These are phyloP conservation scores for Lecanicillium sp. DNA, from an alignment of 2,329 filamentous ascomycete genomes.

Conservation along the genomic window DNA sequence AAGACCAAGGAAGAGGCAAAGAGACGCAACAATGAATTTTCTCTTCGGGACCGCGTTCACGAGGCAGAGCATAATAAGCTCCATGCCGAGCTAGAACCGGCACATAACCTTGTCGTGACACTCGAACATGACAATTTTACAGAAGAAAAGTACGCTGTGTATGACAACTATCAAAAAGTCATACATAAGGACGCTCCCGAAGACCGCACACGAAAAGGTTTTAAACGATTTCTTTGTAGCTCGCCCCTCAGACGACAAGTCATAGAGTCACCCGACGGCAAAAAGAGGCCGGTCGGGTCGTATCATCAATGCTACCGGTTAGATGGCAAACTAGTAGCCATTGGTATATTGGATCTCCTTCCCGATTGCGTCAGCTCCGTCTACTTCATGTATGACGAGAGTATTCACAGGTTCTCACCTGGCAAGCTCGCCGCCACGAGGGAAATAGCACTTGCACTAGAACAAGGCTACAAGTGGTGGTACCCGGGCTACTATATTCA, in stretches of 20 bases:
- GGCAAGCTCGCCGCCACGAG: constrained; percentile 69
- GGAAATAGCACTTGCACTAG: constrained; percentile 62
- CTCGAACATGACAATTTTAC: constrained; percentile 64
- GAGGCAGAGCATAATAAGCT: constrained; percentile 53
- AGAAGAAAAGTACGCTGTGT: constrained; percentile 67
- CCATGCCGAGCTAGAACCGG: constrained; percentile 52
- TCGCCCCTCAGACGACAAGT: constrained; percentile 52
- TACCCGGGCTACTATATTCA: constrained; percentile 80
- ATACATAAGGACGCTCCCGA: constrained; percentile 60
- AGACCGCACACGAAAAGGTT: constrained; percentile 52
- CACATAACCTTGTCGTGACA: constrained; percentile 59
- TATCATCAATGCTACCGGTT: constrained; percentile 78
- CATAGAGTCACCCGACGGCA: constrained; percentile 36
- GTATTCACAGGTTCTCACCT: constrained; percentile 59
- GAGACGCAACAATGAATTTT: constrained; percentile 58
- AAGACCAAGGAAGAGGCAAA: constrained; percentile 57
- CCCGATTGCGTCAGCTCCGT: constrained; percentile 72
- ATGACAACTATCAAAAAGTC: constrained; percentile 63
- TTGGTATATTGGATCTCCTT: constrained; percentile 69
- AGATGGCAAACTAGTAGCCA: constrained; percentile 65
- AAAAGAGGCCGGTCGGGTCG: constrained; percentile 54
- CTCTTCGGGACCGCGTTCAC: constrained; percentile 58
- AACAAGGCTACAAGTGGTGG: constrained; percentile 66
- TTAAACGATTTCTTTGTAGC: constrained; percentile 64
- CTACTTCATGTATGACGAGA: constrained; percentile 75